Base-by-base conservation (phyloP, 306 rosid genomes). In the Corylus heterophylla region DNA sequence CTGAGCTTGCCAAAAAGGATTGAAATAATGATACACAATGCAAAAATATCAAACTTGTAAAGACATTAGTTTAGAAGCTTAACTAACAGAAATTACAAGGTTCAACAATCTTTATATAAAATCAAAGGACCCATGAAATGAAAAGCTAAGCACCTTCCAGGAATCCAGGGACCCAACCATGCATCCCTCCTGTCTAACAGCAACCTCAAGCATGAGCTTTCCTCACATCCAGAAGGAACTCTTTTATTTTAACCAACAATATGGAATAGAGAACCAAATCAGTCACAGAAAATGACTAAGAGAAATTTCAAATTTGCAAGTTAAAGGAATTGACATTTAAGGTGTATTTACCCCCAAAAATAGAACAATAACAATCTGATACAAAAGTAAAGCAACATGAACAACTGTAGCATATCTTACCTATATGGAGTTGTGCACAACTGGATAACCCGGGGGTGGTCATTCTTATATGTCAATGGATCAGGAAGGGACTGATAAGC, bases 101-200 rank as follows among this genome's bases (percentile, higher is more conserved):
- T 59, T 68, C 51, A 64, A 55, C 29, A 9, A 17, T 54, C 0
- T 9, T 18, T 42, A 39, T 64, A 59, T 13, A 69, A 18, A 82
- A 13, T 16, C 55, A 12, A 42, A 70, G 51, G 74, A 51, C 64
- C n/a, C 72, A 78, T 69, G 59, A 80, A 29, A 18, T 82, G 69
- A 77, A 75, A 50, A 78, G 77, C 59, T 66, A 83, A 50, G 77
- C 67, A 95, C 98, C 98, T 95, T 89, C 98, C 98, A 73, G 98
- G 98, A 83, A 90, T 88, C 98, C 98, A 95, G 76, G 98, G 98
- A 82, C 98, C 98, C 92, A 95, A 84, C 98, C 98, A 95, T 71
- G 98, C 96, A 86, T 95, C 98, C 87, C 98, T 88, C 87, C 88
- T 95, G 86, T 95, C 98, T 83, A 92, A 85, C 85, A 95, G 88